Evolutionary conservation across 495 filamentous ascomycete genomes (phyloP).

Genomic region (Podospora australis): DNA sequence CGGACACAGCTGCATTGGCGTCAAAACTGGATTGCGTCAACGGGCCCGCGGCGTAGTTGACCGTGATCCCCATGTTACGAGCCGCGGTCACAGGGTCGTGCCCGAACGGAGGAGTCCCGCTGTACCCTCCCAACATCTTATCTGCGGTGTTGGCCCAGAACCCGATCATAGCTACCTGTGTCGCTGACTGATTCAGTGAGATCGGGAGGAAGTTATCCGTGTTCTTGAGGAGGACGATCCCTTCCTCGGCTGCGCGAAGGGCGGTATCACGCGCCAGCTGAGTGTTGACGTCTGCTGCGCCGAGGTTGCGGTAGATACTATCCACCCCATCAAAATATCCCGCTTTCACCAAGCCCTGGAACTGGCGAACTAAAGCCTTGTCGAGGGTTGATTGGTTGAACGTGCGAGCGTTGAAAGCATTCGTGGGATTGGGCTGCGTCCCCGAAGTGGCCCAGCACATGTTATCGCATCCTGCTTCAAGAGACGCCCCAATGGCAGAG

Average conservation of each 20-base stretch:
- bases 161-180: slow-evolving; percentile 29
- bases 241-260: slow-evolving; percentile 23
- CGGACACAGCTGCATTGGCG: slow-evolving; percentile 22
- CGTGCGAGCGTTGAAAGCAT: slow-evolving; percentile 9
- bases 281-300: slow-evolving; percentile 12
- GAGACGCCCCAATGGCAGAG: slow-evolving; percentile 19
- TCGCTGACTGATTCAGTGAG: slow-evolving; percentile 13
- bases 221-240: slow-evolving; percentile 30
- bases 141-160: slow-evolving; percentile 28
- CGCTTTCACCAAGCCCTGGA: slow-evolving; percentile 41
- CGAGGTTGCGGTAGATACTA: slow-evolving; percentile 9
- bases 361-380: slow-evolving; percentile 12
- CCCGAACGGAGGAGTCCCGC: slow-evolving; percentile 28
- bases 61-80: slow-evolving; percentile 21
- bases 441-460: slow-evolving; percentile 25
- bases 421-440: slow-evolving; percentile 9
- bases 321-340: slow-evolving; percentile 17
- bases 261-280: slow-evolving; percentile 20
- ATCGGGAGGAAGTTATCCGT: slow-evolving; percentile 25
- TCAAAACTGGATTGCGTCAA: slow-evolving; percentile 48
- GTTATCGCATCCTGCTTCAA: slow-evolving; percentile 17
- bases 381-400: slow-evolving; percentile 11
- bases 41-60: slow-evolving; percentile 22
- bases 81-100: slow-evolving; percentile 29
- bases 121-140: slow-evolving; percentile 36